phyloP scores from a whole-genome alignment of 176 grass and related monocot genomes.

The Dendrocalamus sinicus region DNA sequence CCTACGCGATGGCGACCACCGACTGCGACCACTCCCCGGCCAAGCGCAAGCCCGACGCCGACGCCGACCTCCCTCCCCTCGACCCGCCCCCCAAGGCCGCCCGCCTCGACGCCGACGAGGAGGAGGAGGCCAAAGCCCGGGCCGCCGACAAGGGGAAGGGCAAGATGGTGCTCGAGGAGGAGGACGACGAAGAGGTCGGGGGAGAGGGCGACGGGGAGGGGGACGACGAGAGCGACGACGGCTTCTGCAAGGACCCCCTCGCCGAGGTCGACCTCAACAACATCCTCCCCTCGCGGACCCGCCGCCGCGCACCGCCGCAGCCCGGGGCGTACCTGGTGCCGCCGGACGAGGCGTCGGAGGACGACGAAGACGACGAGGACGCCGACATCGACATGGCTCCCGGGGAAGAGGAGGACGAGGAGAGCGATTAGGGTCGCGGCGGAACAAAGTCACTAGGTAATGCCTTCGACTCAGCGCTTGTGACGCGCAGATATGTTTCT shows the following conservation, averaged over 20 bases:
- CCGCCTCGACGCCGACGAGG: constrained; percentile 45
- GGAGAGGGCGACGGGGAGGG: constrained; percentile 28
- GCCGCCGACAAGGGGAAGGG: constrained; percentile 74
- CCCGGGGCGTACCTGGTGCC: constrained; percentile 64
- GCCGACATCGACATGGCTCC: constrained; percentile 41
- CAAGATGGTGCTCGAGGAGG: constrained; percentile 69
- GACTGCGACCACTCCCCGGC: constrained; percentile 47
- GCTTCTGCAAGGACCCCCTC: constrained; percentile 66
- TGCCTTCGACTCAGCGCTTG: background rate
- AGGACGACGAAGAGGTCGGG: background rate
- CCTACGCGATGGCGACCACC: constrained; percentile 56
- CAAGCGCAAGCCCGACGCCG: constrained; percentile 61
- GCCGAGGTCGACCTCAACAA: constrained; percentile 77
- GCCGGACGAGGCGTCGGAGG: constrained; percentile 48
- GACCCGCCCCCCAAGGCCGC: constrained; percentile 45
- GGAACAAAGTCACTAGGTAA: constrained; percentile 26
- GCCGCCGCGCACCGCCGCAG: constrained; percentile 55
- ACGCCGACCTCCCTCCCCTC: constrained; percentile 37
- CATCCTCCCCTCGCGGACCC: constrained; percentile 75
- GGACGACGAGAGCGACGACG: constrained; percentile 42
- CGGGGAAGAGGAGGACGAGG: constrained; percentile 43
- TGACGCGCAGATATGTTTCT: constrained; percentile 6
- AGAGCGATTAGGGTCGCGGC: constrained; percentile 54
- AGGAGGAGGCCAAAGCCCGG: constrained; percentile 38
- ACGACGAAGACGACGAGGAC: constrained; percentile 60